A percentile compares a stretch with the other conserved stretches of the same genome.
Conservation (phyloP, 2,329 filamentous ascomycete genomes). For the Hypomyces perniciosus region DNA sequence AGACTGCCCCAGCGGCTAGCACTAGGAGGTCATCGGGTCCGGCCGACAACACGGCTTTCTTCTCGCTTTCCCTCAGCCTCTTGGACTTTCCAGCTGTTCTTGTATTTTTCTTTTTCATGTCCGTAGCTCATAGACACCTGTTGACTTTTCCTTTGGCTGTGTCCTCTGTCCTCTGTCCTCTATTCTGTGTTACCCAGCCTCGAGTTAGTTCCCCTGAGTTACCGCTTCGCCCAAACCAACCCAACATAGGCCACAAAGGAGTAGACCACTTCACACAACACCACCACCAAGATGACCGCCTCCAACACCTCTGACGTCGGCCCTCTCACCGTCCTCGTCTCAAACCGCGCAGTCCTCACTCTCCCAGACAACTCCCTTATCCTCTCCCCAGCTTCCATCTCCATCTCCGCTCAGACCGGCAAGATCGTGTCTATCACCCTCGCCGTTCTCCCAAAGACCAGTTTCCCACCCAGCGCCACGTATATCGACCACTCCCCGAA, state of each 20-base stretch:
- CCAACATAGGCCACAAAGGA: neutral
- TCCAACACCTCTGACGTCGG: constrained; percentile 22
- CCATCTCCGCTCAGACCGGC: constrained; percentile 70
- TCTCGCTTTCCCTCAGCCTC: neutral
- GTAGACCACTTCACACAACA: neutral
- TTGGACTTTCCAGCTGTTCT: neutral
- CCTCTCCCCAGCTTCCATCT: constrained; percentile 76
- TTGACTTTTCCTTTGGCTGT: constrained; percentile 4
- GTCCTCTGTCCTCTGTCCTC: neutral
- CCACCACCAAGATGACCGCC: constrained; percentile 26
- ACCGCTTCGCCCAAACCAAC: neutral
- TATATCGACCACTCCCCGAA: constrained; percentile 83
- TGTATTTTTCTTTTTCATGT: neutral
- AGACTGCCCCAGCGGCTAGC: neutral
- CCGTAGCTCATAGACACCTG: neutral
- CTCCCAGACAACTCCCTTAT: constrained; percentile 55
- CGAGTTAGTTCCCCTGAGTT: constrained; percentile 1
- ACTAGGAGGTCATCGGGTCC: neutral
- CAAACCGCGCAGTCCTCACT: constrained; percentile 74
- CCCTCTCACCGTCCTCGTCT: constrained; percentile 68
- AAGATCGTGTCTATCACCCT: constrained; percentile 76
- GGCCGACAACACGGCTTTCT: constrained; percentile 9
- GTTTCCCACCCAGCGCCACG: constrained; percentile 64
- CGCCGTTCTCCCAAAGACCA: constrained; percentile 64
- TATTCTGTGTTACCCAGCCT: neutral